Percentiles rank a stretch among this genome's conserved stretches.
phyloP scores from a whole-genome alignment of 2,329 filamentous ascomycete species.

The Hymenoscyphus linearis region DNA sequence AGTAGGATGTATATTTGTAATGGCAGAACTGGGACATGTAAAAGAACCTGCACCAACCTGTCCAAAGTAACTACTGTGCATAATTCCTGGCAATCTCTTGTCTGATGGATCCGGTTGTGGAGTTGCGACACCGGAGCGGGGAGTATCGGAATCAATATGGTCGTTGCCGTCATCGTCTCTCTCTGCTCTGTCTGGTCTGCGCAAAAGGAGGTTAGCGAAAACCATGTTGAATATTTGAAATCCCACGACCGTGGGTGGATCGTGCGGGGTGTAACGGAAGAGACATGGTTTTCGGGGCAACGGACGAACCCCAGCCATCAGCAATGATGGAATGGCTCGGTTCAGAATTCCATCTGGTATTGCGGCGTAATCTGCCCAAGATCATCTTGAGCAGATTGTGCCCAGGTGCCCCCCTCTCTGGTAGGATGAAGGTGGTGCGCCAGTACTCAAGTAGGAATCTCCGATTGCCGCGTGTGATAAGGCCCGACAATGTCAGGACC shows the following conservation, averaged over 20 bases:
- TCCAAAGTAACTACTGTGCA: constrained; percentile 92
- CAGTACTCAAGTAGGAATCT: constrained; percentile 12
- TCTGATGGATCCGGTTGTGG: constrained; percentile 90
- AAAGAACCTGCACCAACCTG: constrained; percentile 94
- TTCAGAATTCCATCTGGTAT: constrained; percentile 16
- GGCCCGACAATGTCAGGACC: constrained; percentile 21
- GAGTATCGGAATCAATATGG: constrained; percentile 78
- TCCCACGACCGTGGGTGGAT: neutral
- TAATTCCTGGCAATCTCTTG: constrained; percentile 91
- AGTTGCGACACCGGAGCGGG: constrained; percentile 85
- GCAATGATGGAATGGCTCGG: constrained; percentile 13
- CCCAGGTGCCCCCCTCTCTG: neutral
- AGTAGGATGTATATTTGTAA: constrained; percentile 26
- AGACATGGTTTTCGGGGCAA: constrained; percentile 6
- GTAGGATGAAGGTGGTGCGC: constrained; percentile 1
- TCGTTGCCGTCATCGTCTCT: constrained; percentile 66
- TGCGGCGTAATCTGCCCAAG: constrained; percentile 9
- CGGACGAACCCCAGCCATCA: constrained; percentile 3
- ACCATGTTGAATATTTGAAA: constrained; percentile 16
- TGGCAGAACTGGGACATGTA: constrained; percentile 28
- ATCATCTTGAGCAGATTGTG: constrained; percentile 13
- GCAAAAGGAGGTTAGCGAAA: constrained; percentile 23
- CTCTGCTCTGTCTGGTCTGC: constrained; percentile 14
- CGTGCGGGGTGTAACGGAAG: constrained; percentile 8
- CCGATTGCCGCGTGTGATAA: constrained; percentile 28